Evolutionary conservation across 345 rosid genomes (phyloP), one percentile per base, ranked within the genome.

Genomic region (Camelina neglecta): DNA sequence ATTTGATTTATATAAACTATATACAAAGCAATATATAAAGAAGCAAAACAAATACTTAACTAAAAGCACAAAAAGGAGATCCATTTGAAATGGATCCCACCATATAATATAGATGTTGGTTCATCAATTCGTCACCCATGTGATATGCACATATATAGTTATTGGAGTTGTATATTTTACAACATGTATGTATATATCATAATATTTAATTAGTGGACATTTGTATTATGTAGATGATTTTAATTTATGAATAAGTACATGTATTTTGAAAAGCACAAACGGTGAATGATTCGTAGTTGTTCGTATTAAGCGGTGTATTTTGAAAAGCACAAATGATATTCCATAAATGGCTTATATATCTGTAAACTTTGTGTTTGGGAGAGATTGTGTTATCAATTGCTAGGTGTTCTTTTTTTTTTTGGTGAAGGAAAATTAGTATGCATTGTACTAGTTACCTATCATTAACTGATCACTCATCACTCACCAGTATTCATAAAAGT

Each of bases 51-150:
- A 45, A 77, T 56, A 47, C 3, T 65, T 58, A 45, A 71, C 59
- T 59, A 6, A 42, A 57, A 48, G 15, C 38, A 59, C 20, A 58
- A 51, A 44, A 72, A 72, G 68, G 26, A 60, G 58, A 66, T 71
- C 56, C 72, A 77, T 67, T 72, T 59, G 29, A 44, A 44, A 65
- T 59, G 57, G 68, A 58, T 77, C 73, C 70, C 69, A 72, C 68
- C 63, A 66, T 78, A 49, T 9, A 26, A 38, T 48, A 38, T 47
- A 70, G 45, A 23, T 70, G 45, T 10, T 76, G 33, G 39, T 64
- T 63, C 76, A 71, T 71, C 72, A 77, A 66, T 29, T 72, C 81
- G 81, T 78, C 81, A 72, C 67, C 81, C 81, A 78, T 72, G 81
- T 78, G 81, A 72, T 72, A 65, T 51, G 31, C 41, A 33, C 36